phyloP scores from a whole-genome alignment of 2,329 filamentous ascomycete species.

The Arthrobotrys sphaeroides region DNA sequence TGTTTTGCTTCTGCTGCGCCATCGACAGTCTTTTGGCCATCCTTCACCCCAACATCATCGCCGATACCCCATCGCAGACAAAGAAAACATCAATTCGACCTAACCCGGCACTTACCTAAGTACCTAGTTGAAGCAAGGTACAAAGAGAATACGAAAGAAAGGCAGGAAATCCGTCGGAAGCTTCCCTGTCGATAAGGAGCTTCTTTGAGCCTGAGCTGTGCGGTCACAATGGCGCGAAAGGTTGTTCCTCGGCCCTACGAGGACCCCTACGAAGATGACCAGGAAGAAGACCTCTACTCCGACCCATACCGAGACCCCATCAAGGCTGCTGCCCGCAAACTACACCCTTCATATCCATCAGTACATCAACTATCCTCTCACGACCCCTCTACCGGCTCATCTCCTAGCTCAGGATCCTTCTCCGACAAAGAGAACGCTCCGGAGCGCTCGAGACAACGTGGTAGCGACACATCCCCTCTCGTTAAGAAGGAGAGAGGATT shows the following conservation, averaged over 20 bases:
- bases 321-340: not conserved
- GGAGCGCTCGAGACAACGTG: conserved; percentile 1
- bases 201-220: conserved; percentile 2
- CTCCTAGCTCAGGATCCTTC: conserved; percentile 30
- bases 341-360: conserved; percentile 8
- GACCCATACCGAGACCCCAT: conserved; percentile 25
- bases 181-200: not conserved
- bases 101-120: not conserved
- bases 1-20: conserved; percentile 32
- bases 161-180: not conserved
- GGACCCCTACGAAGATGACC: conserved; percentile 31
- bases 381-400: conserved; percentile 3
- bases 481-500: conserved; percentile 40
- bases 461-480: conserved; percentile 29
- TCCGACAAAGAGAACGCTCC: conserved; percentile 52
- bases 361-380: not conserved
- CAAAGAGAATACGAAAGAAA: not conserved
- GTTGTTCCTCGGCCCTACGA: conserved; percentile 20
- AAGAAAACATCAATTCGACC: not conserved
- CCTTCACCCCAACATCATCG: not conserved
- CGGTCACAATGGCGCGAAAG: conserved; percentile 31
- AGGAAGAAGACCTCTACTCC: conserved; percentile 34
- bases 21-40: not conserved
- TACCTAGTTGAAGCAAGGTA: not conserved
- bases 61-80: not conserved